Conservation (phyloP, 257 asterid genomes). For the Solanum medicagineum region DNA sequence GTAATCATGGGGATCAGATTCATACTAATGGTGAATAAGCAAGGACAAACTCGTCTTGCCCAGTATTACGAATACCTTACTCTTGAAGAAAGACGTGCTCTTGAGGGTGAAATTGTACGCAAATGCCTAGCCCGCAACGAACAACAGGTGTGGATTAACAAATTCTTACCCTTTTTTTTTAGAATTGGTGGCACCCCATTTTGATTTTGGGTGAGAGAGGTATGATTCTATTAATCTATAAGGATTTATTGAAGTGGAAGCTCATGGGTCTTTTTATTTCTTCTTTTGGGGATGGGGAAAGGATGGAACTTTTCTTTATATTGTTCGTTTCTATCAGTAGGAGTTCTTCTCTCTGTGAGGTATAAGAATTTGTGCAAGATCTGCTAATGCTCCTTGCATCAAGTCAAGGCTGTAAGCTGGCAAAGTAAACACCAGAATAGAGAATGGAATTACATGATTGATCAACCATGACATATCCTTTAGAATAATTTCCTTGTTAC, state of each 20-base stretch:
- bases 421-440: not conserved
- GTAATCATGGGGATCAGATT: constrained; percentile 78
- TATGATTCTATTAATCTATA: no score
- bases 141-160: not conserved
- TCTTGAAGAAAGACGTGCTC: constrained; percentile 90
- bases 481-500: not conserved
- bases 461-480: not conserved
- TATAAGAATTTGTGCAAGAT: not conserved
- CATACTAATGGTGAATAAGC: constrained; percentile 95
- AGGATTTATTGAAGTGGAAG: no score
- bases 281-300: no score
- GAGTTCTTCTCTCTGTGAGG: not conserved
- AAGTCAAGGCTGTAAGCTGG: not conserved
- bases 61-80: constrained; percentile 91
- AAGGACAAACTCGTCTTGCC: constrained; percentile 95
- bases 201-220: no score
- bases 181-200: no score
- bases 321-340: not conserved
- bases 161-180: no score
- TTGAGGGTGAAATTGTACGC: constrained; percentile 97
- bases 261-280: not conserved
- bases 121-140: constrained; percentile 79
- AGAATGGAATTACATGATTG: not conserved
- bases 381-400: not conserved
- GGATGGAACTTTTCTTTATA: not conserved